These are phyloP conservation scores for barrel medic (Medicago truncatula) DNA, from an alignment of 306 rosid species.

Conservation along the genomic window DNA sequence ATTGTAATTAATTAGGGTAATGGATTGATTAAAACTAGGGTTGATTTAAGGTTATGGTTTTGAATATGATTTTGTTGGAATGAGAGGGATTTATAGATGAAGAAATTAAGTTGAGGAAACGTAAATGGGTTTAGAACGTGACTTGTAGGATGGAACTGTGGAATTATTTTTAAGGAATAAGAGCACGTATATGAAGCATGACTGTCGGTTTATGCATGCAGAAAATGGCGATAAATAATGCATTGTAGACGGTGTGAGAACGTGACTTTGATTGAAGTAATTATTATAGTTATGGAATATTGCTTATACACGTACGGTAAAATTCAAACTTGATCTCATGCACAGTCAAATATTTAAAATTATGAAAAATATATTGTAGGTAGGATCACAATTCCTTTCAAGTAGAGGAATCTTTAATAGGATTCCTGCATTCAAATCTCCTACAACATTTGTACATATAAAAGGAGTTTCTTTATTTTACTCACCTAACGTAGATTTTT, in stretches of 20 bases:
- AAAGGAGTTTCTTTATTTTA: too few relatives aligned
- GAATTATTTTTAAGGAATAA: constrained; percentile 4
- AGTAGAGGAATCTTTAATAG: too few relatives aligned
- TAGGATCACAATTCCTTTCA: too few relatives aligned
- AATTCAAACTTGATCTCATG: not conserved
- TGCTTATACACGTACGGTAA: not conserved
- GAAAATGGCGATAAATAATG: not conserved
- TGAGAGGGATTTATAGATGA: not conserved
- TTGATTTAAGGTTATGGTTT: not conserved
- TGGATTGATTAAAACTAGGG: not conserved
- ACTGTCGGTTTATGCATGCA: constrained; percentile 4
- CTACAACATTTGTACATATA: too few relatives aligned
- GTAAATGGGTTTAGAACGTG: not conserved
- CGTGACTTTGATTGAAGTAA: not conserved
- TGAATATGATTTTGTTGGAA: not conserved
- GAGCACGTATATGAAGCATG: not conserved
- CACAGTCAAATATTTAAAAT: too few relatives aligned
- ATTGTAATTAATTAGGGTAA: constrained; percentile 16
- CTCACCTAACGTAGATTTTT: too few relatives aligned
- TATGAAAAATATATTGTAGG: too few relatives aligned
- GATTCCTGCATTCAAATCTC: too few relatives aligned
- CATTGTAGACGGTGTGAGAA: constrained; percentile 4
- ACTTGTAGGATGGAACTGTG: not conserved
- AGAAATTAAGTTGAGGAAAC: not conserved
- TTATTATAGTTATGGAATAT: not conserved